phyloP scores from a whole-genome alignment of 2,329 filamentous ascomycete species.

The Penicillium aurantiogriseum region DNA sequence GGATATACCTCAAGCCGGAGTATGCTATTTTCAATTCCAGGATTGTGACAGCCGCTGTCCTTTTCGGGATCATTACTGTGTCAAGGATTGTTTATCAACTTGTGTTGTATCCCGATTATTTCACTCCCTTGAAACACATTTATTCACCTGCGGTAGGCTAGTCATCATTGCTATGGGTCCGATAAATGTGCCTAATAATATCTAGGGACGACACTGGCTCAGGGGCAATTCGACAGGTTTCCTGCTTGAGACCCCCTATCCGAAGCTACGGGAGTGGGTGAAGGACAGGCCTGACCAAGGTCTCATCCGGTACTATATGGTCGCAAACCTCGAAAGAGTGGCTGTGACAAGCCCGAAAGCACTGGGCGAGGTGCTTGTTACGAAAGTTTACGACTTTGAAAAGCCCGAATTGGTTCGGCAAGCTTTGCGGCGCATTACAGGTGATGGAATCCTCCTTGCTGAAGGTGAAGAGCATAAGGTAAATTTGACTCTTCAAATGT shows the following conservation, averaged over 20 bases:
- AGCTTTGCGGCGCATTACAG: constrained; percentile 39
- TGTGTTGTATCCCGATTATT: constrained; percentile 57
- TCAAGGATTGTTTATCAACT: constrained; percentile 35
- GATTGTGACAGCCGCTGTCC: constrained; percentile 20
- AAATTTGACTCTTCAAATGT: neutral
- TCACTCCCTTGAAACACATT: constrained; percentile 59
- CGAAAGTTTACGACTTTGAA: constrained; percentile 67
- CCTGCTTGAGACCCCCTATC: constrained; percentile 41
- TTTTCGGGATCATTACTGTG: constrained; percentile 24
- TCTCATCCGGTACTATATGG: constrained; percentile 63
- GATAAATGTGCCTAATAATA: constrained; percentile 4
- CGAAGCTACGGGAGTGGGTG: constrained; percentile 50
- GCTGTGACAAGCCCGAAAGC: constrained; percentile 62
- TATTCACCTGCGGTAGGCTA: constrained; percentile 52
- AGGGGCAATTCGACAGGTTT: constrained; percentile 47
- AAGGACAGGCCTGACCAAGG: constrained; percentile 65
- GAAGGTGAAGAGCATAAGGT: constrained; percentile 89
- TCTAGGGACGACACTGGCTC: constrained; percentile 43
- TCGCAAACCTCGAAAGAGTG: constrained; percentile 64
- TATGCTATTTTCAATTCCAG: constrained; percentile 32
- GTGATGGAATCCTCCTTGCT: constrained; percentile 61
- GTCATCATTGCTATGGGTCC: neutral
- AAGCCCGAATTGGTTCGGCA: constrained; percentile 57
- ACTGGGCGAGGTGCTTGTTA: constrained; percentile 67
- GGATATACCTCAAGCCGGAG: constrained; percentile 25